These are phyloP conservation scores for Thielaviopsis populi DNA, from an alignment of 2,329 filamentous ascomycete species.

Conservation along the genomic window DNA sequence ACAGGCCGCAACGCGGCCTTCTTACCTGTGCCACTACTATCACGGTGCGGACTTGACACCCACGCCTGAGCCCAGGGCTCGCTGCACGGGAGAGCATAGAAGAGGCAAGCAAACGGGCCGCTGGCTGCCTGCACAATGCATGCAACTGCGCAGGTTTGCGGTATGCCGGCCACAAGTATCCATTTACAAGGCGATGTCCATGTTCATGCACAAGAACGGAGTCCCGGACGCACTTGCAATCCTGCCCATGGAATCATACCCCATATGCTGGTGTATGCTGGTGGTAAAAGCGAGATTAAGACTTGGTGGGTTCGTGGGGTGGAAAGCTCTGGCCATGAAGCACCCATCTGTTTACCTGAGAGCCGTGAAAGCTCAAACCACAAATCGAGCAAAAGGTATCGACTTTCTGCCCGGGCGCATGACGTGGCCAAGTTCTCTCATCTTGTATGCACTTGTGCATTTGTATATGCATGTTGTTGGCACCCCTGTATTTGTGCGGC, in stretches of 20 bases:
- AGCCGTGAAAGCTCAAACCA: not conserved
- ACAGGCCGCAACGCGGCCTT: too few relatives aligned
- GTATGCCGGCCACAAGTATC: not conserved
- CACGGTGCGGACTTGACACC: too few relatives aligned
- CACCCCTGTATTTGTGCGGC: not conserved
- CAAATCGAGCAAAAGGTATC: too few relatives aligned
- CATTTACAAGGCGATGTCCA: not conserved
- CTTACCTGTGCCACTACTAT: too few relatives aligned
- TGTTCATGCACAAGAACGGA: not conserved
- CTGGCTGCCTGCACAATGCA: not conserved
- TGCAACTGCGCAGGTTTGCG: not conserved
- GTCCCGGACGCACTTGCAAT: not conserved
- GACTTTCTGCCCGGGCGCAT: not conserved
- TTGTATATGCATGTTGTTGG: not conserved
- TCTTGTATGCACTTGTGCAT: too few relatives aligned
- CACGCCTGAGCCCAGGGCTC: too few relatives aligned
- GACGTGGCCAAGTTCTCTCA: not conserved
- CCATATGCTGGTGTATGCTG: not conserved
- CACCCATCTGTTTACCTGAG: not conserved
- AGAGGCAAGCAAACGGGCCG: not conserved
- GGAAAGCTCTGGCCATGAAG: conserved; percentile 1
- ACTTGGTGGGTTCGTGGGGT: not conserved
- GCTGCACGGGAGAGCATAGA: too few relatives aligned
- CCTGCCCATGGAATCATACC: not conserved
- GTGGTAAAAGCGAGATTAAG: conserved; percentile 1